Percentiles rank a stretch among this genome's conserved stretches.
These are phyloP conservation scores for Yamadazyma diddensiae DNA, from an alignment of 1,139 yeast genomes.

Conservation along the genomic window DNA sequence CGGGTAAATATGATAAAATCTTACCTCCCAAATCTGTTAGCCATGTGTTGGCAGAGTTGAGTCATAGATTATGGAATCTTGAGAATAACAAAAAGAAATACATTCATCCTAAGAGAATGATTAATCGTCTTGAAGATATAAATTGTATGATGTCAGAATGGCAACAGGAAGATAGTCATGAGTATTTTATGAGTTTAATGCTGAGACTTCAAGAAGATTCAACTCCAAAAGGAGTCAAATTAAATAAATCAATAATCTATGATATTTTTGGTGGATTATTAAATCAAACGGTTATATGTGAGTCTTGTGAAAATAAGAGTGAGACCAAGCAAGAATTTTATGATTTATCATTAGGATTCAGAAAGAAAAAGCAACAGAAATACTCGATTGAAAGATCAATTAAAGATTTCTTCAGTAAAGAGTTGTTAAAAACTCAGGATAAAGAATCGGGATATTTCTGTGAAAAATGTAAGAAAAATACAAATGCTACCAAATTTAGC, in stretches of 20 bases:
- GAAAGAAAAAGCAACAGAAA: constrained; percentile 31
- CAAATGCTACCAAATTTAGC: constrained; percentile 74
- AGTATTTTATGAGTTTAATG: constrained; percentile 88
- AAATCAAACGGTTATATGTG: constrained; percentile 81
- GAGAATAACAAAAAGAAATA: constrained; percentile 38
- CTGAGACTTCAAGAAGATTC: constrained; percentile 88
- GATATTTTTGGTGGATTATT: constrained; percentile 92
- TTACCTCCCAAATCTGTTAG: constrained; percentile 64
- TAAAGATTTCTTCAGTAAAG: constrained; percentile 78
- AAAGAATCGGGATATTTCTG: constrained; percentile 72
- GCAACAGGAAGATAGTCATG: constrained; percentile 98
- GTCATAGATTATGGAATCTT: constrained; percentile 62
- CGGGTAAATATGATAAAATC: constrained; percentile 44
- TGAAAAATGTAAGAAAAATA: constrained; percentile 76
- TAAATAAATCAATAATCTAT: constrained; percentile 78
- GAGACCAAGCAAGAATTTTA: constrained; percentile 91
- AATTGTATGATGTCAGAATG: constrained; percentile 96
- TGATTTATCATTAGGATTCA: constrained; percentile 77
- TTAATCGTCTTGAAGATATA: constrained; percentile 73
- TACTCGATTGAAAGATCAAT: constrained; percentile 74
- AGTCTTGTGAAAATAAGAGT: constrained; percentile 75
- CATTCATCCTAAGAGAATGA: constrained; percentile 72
- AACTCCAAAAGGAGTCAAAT: constrained; percentile 81
- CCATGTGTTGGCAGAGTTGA: constrained; percentile 67
- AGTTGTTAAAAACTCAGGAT: constrained; percentile 68